Conservation (phyloP, 2,329 filamentous ascomycete species). For the Trichophyton verrucosum region DNA sequence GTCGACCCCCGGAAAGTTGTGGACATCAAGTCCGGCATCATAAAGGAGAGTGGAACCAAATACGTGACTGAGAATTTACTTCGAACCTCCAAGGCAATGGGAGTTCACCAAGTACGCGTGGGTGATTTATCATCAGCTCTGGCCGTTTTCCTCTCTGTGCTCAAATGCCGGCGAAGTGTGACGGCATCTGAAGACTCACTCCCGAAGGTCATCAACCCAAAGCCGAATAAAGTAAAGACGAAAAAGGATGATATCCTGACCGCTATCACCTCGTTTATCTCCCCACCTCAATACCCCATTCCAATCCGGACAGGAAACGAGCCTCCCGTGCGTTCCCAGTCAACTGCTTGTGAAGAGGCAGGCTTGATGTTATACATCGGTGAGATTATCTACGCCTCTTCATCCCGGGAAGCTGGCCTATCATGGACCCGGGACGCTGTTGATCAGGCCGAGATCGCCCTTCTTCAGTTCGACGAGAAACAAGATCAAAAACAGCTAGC, state of each 20-base stretch:
- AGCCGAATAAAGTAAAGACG: constrained; percentile 13
- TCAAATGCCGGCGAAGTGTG: constrained; percentile 58
- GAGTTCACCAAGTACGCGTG: constrained; percentile 60
- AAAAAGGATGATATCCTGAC: constrained; percentile 22
- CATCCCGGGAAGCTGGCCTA: constrained; percentile 57
- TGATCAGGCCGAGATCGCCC: constrained; percentile 60
- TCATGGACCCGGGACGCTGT: constrained; percentile 86
- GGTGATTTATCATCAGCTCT: constrained; percentile 58
- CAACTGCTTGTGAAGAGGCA: constrained; percentile 69
- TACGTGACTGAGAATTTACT: constrained; percentile 62
- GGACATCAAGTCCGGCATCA: constrained; percentile 49
- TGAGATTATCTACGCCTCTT: constrained; percentile 72
- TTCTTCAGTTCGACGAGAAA: constrained; percentile 23
- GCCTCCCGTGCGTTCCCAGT: constrained; percentile 50
- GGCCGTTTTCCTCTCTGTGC: constrained; percentile 72
- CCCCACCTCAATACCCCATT: constrained; percentile 53
- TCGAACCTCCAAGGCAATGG: constrained; percentile 61
- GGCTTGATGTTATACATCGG: constrained; percentile 81
- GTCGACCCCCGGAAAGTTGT: constrained; percentile 39
- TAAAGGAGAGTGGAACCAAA: constrained; percentile 45
- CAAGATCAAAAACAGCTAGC: constrained; percentile 14
- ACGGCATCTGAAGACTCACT: constrained; percentile 29
- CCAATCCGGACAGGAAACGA: constrained; percentile 58
- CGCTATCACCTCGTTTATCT: constrained; percentile 32
- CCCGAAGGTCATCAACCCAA: constrained; percentile 15